Evolutionary conservation across 2,329 filamentous ascomycete species (phyloP).

Genomic region (Alternaria rosae): DNA sequence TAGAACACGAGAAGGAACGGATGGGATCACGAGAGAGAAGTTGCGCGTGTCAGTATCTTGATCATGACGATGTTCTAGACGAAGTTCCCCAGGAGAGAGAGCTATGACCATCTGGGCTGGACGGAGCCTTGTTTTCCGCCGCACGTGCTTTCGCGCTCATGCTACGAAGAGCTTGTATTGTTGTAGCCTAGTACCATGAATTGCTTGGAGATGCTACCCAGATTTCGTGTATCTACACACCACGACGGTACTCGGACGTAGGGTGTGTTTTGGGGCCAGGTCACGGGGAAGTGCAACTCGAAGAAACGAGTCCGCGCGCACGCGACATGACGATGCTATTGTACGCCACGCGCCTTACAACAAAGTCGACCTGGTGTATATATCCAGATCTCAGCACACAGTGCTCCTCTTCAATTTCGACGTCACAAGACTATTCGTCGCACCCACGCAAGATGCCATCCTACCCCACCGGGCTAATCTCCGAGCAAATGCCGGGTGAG

Average conservation of each 20-base stretch:
- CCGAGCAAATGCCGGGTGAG: slow-evolving; percentile 28
- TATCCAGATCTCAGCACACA: background rate
- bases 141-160: slow-evolving; percentile 14
- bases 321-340: background rate
- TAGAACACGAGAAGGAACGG: slow-evolving; percentile 3
- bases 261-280: rapidly evolving
- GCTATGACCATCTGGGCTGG: slow-evolving; percentile 25
- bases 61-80: slow-evolving; percentile 22
- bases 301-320: background rate
- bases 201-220: background rate
- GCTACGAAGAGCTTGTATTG: background rate
- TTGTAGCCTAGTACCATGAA: background rate
- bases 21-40: background rate
- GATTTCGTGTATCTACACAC: background rate
- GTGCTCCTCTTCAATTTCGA: background rate
- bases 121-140: slow-evolving; percentile 16
- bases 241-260: background rate
- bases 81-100: slow-evolving; percentile 13
- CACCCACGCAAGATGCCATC: slow-evolving; percentile 7
- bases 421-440: background rate
- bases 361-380: background rate
- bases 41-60: slow-evolving; percentile 6
- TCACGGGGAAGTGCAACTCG: background rate
- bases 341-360: background rate
- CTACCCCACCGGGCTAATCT: background rate